Percentiles rank a stretch among this genome's conserved stretches.
phyloP scores from a whole-genome alignment of 2,329 filamentous ascomycete species.

The Knufia fluminis region DNA sequence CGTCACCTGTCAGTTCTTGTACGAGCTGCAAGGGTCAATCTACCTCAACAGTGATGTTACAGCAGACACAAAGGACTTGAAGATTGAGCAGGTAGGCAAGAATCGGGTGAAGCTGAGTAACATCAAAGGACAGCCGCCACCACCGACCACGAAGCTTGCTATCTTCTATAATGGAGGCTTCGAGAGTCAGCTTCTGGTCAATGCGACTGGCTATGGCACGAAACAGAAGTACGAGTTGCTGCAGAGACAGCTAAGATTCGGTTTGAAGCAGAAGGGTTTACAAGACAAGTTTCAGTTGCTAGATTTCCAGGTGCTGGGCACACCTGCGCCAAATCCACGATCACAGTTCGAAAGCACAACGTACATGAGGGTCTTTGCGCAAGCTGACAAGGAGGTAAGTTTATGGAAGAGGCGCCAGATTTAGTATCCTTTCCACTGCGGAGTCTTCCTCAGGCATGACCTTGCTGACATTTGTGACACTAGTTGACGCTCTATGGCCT shows the following conservation, averaged over 20 bases:
- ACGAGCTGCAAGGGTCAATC: slow-evolving; percentile 36
- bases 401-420: not conserved
- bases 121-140: slow-evolving; percentile 36
- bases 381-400: slow-evolving; percentile 25
- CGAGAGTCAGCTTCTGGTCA: slow-evolving; percentile 37
- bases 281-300: slow-evolving; percentile 39
- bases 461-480: not conserved
- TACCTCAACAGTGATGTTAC: slow-evolving; percentile 17
- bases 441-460: not conserved
- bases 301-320: slow-evolving; percentile 44
- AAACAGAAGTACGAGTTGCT: slow-evolving; percentile 42
- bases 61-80: slow-evolving; percentile 28
- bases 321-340: slow-evolving; percentile 31
- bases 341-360: slow-evolving; percentile 37
- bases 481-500: slow-evolving; percentile 13
- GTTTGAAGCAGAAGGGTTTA: slow-evolving; percentile 31
- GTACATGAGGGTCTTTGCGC: slow-evolving; percentile 38
- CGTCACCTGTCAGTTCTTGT: slow-evolving; percentile 41
- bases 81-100: slow-evolving; percentile 29
- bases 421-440: no score
- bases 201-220: slow-evolving; percentile 42
- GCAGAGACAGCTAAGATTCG: slow-evolving; percentile 39
- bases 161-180: slow-evolving; percentile 43
- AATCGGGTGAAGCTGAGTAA: slow-evolving; percentile 30
- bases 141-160: slow-evolving; percentile 45